Evolutionary conservation across 2,329 filamentous ascomycete genomes (phyloP), one percentile per base, ranked within the genome.

Genomic region (Meredithiella fracta): DNA sequence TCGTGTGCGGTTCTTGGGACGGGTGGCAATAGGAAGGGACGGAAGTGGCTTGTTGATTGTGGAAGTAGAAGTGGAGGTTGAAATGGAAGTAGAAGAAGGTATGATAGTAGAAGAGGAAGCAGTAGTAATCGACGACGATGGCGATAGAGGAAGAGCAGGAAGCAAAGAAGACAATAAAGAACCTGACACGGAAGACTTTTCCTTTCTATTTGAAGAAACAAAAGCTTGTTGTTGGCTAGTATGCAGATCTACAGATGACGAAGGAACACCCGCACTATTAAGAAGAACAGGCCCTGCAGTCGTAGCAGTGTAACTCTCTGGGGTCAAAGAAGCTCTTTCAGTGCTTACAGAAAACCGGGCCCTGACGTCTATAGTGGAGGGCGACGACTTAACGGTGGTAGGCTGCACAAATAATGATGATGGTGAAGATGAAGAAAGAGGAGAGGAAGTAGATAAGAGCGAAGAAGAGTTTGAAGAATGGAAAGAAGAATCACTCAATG

Each of bases 281-380:
- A 20, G 29, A 47, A n/a, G n/a, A 23, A 25, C 44, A 38, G 22
- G 7, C 23, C 17, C 22, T 49, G 26, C 26, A 50, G 53, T 17
- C 14, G 25, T 31, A 49, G 53, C 26, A 47, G 53, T 22, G 17
- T 5, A 22, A 55, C 38, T 38, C 37, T 17, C n/a, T 17, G 44
- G 20, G 23, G 15, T 49, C 26, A 55, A 55, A 55, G 53, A 55
- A 55, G 20, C 31, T 52, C 22, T 49, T 49, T 37, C 29, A 38
- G 50, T 52, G 31, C 29, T 52, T 34, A 11, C 25, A 38, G 22
- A 14, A 3, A 9, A 8, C 29, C 23, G 50, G 9, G 17, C 11
- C 5, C 29, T 34, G 29, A 11, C 11, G 29, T 34, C 29, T 34
- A 5, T 34, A 17, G 50, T 52, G 50, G 50, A 52, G 25, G 17